Evolutionary conservation across 2,329 filamentous ascomycete species (phyloP).

Genomic region (Dactylellina parvicollis): DNA sequence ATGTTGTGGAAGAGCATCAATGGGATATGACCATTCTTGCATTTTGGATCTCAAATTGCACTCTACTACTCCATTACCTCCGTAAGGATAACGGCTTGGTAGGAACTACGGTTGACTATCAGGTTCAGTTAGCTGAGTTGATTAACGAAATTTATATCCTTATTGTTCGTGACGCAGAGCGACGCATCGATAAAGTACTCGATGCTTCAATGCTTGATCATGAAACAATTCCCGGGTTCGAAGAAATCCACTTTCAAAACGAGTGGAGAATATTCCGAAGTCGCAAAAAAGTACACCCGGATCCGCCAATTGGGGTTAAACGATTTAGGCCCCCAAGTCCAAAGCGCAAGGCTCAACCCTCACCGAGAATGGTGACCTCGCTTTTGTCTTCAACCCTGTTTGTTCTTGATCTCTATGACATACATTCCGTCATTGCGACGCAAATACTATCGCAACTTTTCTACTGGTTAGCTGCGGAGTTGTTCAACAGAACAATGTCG

Average conservation of each 20-base stretch:
- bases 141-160: constrained; percentile 99
- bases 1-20: constrained; percentile 92
- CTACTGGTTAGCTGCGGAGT: constrained; percentile 94
- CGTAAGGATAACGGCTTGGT: constrained; percentile 90
- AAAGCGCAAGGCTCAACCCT: constrained; percentile 88
- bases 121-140: constrained; percentile 89
- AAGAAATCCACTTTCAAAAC: constrained; percentile 95
- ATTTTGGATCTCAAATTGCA: constrained; percentile 98
- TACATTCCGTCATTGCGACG: constrained; percentile 93
- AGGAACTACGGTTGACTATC: constrained; percentile 84
- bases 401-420: constrained; percentile 97
- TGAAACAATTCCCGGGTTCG: constrained; percentile 96
- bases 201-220: constrained; percentile 95
- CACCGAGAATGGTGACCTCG: constrained; percentile 93
- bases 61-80: constrained; percentile 91
- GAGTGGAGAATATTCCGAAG: constrained; percentile 98
- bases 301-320: constrained; percentile 79
- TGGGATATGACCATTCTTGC: constrained; percentile 99
- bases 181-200: constrained; percentile 93
- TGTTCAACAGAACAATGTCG: constrained; percentile 98
- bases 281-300: constrained; percentile 87
- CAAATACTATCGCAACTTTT: constrained; percentile 92
- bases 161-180: constrained; percentile 93
- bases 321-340: constrained; percentile 91
- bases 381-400: constrained; percentile 95